These are phyloP conservation scores for Neodidymelliopsis sp. DNA, from an alignment of 2,329 filamentous ascomycete species.

Conservation along the genomic window DNA sequence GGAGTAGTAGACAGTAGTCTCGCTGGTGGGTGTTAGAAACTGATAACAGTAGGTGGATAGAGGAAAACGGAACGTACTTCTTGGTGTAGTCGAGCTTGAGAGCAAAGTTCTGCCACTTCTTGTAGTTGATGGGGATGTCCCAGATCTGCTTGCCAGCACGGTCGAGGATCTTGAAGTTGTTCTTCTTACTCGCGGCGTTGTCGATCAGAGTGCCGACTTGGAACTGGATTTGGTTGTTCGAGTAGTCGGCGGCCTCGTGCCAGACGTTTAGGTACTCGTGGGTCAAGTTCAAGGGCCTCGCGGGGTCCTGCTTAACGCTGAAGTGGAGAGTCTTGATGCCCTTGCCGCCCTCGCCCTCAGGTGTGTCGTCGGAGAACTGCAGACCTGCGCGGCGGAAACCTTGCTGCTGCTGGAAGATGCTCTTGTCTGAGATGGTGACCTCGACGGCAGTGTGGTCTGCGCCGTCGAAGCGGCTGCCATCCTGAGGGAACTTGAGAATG, in stretches of 20 bases:
- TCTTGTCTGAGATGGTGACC: slow-evolving; percentile 64
- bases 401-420: slow-evolving; percentile 66
- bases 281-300: slow-evolving; percentile 63
- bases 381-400: slow-evolving; percentile 69
- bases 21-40: slow-evolving; percentile 47
- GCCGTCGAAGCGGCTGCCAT: slow-evolving; percentile 57
- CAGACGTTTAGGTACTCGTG: slow-evolving; percentile 65
- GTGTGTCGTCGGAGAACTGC: slow-evolving; percentile 59
- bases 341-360: slow-evolving; percentile 60
- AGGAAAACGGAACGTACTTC: slow-evolving; percentile 52
- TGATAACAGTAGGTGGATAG: slow-evolving; percentile 2
- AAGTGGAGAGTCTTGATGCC: slow-evolving; percentile 70
- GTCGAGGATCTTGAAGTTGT: slow-evolving; percentile 52
- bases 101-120: slow-evolving; percentile 69
- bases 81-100: slow-evolving; percentile 64
- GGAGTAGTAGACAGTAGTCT: slow-evolving; percentile 66
- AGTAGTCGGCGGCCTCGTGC: slow-evolving; percentile 52
- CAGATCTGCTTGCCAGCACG: slow-evolving; percentile 54
- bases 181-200: slow-evolving; percentile 55
- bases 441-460: slow-evolving; percentile 56
- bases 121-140: slow-evolving; percentile 58
- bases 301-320: slow-evolving; percentile 62
- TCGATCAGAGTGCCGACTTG: slow-evolving; percentile 63
- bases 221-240: slow-evolving; percentile 55
- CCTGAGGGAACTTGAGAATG: slow-evolving; percentile 58